phyloP scores from a whole-genome alignment of 2,329 filamentous ascomycete species.

The Amylocarpus encephaloides region DNA sequence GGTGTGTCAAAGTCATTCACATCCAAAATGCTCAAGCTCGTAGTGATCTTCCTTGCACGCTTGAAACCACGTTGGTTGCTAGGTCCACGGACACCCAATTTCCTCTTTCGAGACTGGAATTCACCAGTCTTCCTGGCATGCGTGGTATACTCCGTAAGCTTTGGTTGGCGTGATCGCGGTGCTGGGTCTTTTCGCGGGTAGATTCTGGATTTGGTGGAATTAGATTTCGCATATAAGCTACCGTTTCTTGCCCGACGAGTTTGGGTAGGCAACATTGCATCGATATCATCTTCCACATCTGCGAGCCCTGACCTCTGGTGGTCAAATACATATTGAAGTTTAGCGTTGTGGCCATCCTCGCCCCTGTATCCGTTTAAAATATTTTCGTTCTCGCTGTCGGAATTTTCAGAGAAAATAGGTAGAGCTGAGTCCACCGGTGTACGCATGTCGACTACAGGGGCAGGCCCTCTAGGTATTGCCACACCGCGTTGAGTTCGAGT shows the following conservation, averaged over 20 bases:
- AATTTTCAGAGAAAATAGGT: conserved; percentile 25
- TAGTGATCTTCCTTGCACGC: conserved; percentile 27
- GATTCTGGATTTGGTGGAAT: not conserved
- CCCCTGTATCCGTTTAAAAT: conserved; percentile 8
- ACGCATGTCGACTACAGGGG: not conserved
- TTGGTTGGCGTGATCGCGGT: conserved; percentile 19
- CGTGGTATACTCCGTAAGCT: conserved; percentile 25
- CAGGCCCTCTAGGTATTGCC: conserved; percentile 22
- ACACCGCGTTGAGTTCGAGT: conserved; percentile 24
- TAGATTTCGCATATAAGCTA: conserved; percentile 4
- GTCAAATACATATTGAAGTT: conserved; percentile 15
- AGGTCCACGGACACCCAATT: not conserved
- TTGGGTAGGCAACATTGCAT: conserved; percentile 30
- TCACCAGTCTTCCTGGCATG: conserved; percentile 1
- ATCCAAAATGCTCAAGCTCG: conserved; percentile 55
- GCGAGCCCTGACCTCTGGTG: conserved; percentile 21
- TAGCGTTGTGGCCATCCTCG: conserved; percentile 10
- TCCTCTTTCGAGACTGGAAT: not conserved
- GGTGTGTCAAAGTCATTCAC: conserved; percentile 36
- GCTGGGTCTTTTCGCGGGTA: not conserved
- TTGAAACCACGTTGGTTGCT: not conserved
- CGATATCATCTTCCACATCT: conserved; percentile 29
- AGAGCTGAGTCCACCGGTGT: conserved; percentile 3
- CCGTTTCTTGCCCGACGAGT: conserved; percentile 18
- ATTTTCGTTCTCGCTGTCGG: conserved; percentile 18